Evolutionary conservation across 495 filamentous ascomycete genomes (phyloP).

Genomic region (Rhizodiscina lignyota): DNA sequence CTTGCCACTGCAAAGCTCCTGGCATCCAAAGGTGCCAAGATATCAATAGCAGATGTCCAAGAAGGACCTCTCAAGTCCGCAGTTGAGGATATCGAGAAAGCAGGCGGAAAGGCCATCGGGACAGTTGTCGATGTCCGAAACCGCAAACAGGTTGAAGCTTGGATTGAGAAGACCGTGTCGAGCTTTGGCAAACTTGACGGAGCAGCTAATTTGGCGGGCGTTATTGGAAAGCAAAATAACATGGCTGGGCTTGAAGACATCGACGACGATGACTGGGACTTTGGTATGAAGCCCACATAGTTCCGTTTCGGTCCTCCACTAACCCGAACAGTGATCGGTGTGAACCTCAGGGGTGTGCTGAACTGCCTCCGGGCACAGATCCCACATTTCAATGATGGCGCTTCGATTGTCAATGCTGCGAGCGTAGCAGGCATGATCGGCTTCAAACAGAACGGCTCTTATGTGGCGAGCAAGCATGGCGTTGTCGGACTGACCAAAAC

Average conservation of each 20-base stretch:
- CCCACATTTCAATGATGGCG: slow-evolving; percentile 7
- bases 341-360: slow-evolving; percentile 19
- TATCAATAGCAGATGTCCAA: slow-evolving; percentile 11
- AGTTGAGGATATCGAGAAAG: slow-evolving; percentile 3
- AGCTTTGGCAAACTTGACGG: slow-evolving; percentile 19
- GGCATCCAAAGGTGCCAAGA: slow-evolving; percentile 9
- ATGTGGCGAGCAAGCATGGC: slow-evolving; percentile 35
- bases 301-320: too few species aligned
- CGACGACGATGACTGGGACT: slow-evolving; percentile 17
- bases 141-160: slow-evolving; percentile 7
- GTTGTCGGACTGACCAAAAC: slow-evolving; percentile 43
- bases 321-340: too few species aligned
- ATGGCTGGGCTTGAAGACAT: slow-evolving; percentile 22
- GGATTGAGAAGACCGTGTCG: slow-evolving; percentile 11
- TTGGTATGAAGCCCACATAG: slow-evolving; percentile 14
- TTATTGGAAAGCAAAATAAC: slow-evolving; percentile 24
- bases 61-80: slow-evolving; percentile 5
- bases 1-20: slow-evolving; percentile 8
- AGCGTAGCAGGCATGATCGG: slow-evolving; percentile 38
- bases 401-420: slow-evolving; percentile 38
- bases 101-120: slow-evolving; percentile 6
- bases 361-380: slow-evolving; percentile 16
- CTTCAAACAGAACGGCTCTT: slow-evolving; percentile 30
- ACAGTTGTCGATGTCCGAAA: slow-evolving; percentile 11
- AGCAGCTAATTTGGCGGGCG: slow-evolving; percentile 25